Percentiles rank a stretch among this genome's conserved stretches.
Evolutionary conservation across 352 stramenopile species (phyloP).

Genomic region (Phytophthora tentaculata): DNA sequence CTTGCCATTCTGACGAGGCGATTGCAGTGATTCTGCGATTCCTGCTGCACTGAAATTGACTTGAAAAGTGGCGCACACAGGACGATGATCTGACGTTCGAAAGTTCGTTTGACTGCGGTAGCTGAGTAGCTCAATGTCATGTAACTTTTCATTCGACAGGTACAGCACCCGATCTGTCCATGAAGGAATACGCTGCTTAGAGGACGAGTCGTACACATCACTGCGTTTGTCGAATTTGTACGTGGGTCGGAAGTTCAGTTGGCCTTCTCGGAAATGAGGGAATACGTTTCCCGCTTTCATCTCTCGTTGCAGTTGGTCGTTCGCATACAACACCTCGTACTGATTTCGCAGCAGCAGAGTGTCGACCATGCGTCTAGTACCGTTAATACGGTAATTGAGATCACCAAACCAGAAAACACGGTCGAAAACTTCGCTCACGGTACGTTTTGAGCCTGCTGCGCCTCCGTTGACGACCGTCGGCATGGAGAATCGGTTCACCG

Average conservation of each 20-base stretch:
- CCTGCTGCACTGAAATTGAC: constrained; percentile 42
- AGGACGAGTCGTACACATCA: constrained; percentile 93
- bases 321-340: constrained; percentile 80
- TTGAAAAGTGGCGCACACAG: constrained; percentile 71
- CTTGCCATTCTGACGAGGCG: constrained; percentile 4
- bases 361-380: constrained; percentile 91
- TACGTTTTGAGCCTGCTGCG: constrained; percentile 21
- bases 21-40: constrained; percentile 1
- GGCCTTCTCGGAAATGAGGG: constrained; percentile 88
- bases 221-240: constrained; percentile 97
- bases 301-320: constrained; percentile 92
- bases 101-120: constrained; percentile 77
- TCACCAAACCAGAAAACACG: constrained; percentile 95
- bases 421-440: constrained; percentile 78
- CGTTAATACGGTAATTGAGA: constrained; percentile 95
- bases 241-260: constrained; percentile 92
- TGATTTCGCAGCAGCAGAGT: constrained; percentile 70
- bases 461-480: constrained; percentile 12
- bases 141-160: constrained; percentile 55
- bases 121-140: constrained; percentile 62
- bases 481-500: constrained; percentile 39
- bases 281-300: constrained; percentile 89
- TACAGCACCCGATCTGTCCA: constrained; percentile 97
- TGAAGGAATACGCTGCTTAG: constrained; percentile 94
- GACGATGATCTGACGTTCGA: constrained; percentile 77